Evolutionary conservation across 2,329 filamentous ascomycete genomes (phyloP).

Genomic region (Xylogone sp.): DNA sequence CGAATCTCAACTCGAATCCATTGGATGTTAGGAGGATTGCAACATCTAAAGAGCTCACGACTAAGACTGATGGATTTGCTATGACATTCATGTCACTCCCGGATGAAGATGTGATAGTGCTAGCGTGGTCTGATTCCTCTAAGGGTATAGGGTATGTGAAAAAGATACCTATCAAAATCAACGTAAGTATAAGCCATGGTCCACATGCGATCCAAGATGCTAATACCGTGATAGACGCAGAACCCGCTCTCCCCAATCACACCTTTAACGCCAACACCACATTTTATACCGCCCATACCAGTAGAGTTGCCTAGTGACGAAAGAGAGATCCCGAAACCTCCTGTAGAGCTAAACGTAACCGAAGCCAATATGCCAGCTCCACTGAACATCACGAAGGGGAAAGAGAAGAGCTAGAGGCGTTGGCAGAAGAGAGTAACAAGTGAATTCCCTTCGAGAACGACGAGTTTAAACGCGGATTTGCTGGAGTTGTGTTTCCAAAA

Average conservation of each 20-base stretch:
- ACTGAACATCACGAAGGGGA: not conserved
- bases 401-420: no score
- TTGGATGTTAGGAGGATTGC: constrained; percentile 34
- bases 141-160: constrained; percentile 30
- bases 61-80: constrained; percentile 32
- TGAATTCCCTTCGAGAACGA: no score
- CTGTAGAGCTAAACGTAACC: not conserved
- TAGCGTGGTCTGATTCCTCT: constrained; percentile 35
- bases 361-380: not conserved
- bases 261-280: not conserved
- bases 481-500: no score
- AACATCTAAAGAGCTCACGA: constrained; percentile 33
- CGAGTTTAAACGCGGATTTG: no score
- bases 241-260: not conserved
- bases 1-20: constrained; percentile 33
- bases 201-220: not conserved
- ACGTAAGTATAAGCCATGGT: not conserved
- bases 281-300: not conserved
- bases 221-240: not conserved
- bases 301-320: not conserved
- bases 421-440: no score
- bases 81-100: constrained; percentile 34
- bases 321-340: not conserved
- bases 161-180: constrained; percentile 23
- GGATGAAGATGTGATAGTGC: constrained; percentile 34